These are phyloP conservation scores for Xylaria arbuscula DNA, from an alignment of 2,329 filamentous ascomycete species.

Conservation along the genomic window DNA sequence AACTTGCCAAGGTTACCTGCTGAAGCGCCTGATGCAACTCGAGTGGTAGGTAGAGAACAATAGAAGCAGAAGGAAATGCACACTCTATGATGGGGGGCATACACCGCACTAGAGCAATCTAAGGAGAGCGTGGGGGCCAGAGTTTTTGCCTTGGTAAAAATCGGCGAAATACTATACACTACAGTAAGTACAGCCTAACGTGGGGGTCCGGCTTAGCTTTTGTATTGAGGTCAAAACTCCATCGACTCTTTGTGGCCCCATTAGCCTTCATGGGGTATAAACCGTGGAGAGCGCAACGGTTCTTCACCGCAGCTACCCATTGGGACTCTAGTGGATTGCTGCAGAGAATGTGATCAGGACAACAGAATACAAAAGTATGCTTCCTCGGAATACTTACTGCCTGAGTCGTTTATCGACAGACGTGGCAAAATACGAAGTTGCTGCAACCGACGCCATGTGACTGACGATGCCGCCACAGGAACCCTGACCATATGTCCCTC, in stretches of 20 bases:
- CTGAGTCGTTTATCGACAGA: not conserved
- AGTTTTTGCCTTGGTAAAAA: constrained; percentile 21
- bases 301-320: constrained; percentile 16
- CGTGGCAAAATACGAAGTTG: not conserved
- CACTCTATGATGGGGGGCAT: not conserved
- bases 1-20: constrained; percentile 1
- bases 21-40: constrained; percentile 1
- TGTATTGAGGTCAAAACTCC: constrained; percentile 22
- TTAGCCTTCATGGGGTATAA: constrained; percentile 21
- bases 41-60: constrained; percentile 14
- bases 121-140: constrained; percentile 28
- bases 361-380: constrained; percentile 8
- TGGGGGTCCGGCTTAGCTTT: constrained; percentile 27
- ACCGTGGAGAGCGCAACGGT: constrained; percentile 28
- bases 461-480: not conserved
- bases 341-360: constrained; percentile 14
- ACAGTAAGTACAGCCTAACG: constrained; percentile 14
- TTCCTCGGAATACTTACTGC: constrained; percentile 15
- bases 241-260: constrained; percentile 13
- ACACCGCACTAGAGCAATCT: not conserved
- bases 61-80: constrained; percentile 10
- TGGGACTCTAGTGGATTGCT: constrained; percentile 3
- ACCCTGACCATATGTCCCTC: not conserved
- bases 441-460: constrained; percentile 4
- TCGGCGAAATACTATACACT: constrained; percentile 29